These are phyloP conservation scores for Isoetes taiwanensis DNA, from an alignment of 75 land plant species.

Conservation along the genomic window DNA sequence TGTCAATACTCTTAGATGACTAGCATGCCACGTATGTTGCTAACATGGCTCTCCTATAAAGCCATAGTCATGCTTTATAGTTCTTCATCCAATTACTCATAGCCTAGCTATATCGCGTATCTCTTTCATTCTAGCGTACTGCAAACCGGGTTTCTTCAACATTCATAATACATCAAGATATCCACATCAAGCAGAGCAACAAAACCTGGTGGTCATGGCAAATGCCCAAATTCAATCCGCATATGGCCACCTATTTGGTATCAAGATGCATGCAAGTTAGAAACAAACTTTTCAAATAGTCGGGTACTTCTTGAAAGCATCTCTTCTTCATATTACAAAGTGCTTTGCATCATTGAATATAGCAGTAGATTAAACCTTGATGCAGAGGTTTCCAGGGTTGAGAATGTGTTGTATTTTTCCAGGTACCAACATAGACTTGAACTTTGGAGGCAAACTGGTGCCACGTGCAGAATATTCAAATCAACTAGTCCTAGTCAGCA, in stretches of 20 bases:
- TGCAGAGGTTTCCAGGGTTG: slow-evolving; percentile 90
- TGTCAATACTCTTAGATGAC: too few relatives aligned
- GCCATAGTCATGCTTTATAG: too few relatives aligned
- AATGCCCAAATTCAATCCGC: slow-evolving; percentile 83
- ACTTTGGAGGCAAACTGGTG: slow-evolving; percentile 81
- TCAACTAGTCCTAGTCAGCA: slow-evolving; percentile 82
- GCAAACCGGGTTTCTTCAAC: too few relatives aligned
- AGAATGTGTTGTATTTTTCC: slow-evolving; percentile 95
- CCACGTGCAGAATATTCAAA: slow-evolving; percentile 82
- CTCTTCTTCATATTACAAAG: too few relatives aligned
- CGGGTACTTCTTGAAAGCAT: slow-evolving; percentile 74
- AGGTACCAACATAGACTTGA: slow-evolving; percentile 98
- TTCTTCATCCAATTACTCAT: too few relatives aligned
- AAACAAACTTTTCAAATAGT: slow-evolving; percentile 79
- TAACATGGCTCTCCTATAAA: too few relatives aligned
- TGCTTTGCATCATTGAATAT: too few relatives aligned
- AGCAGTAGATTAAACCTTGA: slow-evolving; percentile 45
- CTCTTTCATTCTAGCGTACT: too few relatives aligned
- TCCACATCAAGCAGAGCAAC: too few relatives aligned
- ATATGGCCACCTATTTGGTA: slow-evolving; percentile 76
- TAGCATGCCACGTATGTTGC: too few relatives aligned
- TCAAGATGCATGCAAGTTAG: slow-evolving; percentile 85
- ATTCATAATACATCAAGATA: too few relatives aligned
- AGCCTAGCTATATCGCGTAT: too few relatives aligned
- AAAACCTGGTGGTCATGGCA: slow-evolving; percentile 97